Evolutionary conservation across 163 green algal species (phyloP).

Genomic region (Scenedesmus sp.): DNA sequence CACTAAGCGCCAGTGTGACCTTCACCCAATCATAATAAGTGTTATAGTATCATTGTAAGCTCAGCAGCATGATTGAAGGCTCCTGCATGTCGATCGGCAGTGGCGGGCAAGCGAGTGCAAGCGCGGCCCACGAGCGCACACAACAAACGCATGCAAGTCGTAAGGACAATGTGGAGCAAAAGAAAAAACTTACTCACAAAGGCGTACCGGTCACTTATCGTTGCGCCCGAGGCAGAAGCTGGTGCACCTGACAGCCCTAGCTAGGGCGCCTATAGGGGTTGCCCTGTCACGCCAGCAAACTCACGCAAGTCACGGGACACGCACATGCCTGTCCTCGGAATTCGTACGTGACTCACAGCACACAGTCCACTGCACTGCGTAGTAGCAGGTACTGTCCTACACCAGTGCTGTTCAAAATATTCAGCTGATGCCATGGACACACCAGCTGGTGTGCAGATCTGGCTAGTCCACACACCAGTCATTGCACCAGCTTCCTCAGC

Average conservation of each 20-base stretch:
- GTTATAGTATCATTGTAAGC: too few relatives aligned
- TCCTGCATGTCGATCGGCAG: background rate
- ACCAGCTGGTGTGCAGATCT: too few relatives aligned
- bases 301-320: too few relatives aligned
- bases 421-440: too few relatives aligned
- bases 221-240: background rate
- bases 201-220: background rate
- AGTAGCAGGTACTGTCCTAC: too few relatives aligned
- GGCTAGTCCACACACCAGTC: too few relatives aligned
- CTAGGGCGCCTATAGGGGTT: background rate
- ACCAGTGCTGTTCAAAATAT: too few relatives aligned
- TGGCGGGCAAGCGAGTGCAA: background rate
- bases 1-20: background rate
- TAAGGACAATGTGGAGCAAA: too few relatives aligned
- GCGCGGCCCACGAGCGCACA: too few relatives aligned
- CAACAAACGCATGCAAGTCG: background rate
- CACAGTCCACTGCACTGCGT: background rate
- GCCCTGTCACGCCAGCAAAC: background rate
- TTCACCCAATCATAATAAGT: too few relatives aligned
- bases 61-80: background rate
- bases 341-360: background rate
- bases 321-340: background rate
- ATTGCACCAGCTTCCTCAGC: too few relatives aligned
- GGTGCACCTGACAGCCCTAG: background rate
- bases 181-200: too few relatives aligned